A percentile compares a stretch with the other conserved stretches of the same genome.
Evolutionary conservation across 176 grass and related monocot genomes (phyloP).

Genomic region (Coix lacrymajobi): DNA sequence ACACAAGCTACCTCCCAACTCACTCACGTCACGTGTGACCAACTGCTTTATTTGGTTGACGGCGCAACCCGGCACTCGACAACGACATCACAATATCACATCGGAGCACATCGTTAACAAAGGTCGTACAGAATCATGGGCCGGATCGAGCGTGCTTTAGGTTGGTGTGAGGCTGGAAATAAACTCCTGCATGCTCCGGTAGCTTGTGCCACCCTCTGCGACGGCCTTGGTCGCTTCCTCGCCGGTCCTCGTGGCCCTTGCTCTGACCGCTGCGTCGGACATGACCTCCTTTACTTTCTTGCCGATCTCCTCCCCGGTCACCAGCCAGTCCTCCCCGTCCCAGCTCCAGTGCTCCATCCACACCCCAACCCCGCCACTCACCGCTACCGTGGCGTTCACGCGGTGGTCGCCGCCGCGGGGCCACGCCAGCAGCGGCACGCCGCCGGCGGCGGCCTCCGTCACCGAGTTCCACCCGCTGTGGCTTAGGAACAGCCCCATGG

Average conservation of each 20-base stretch:
- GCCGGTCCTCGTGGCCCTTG: neutral
- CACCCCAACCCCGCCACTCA: conserved; percentile 31
- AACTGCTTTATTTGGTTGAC: too few species aligned
- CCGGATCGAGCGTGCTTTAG: neutral
- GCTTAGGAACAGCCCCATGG: conserved; percentile 51
- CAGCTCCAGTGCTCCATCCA: conserved; percentile 65
- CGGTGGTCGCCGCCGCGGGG: conserved; percentile 48
- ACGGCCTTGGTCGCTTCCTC: conserved; percentile 25
- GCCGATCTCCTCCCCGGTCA: conserved; percentile 32
- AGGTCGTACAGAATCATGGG: too few species aligned
- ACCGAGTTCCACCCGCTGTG: conserved; percentile 59
- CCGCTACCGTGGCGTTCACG: conserved; percentile 33
- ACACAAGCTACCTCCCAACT: too few species aligned
- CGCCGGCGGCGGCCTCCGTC: conserved; percentile 22
- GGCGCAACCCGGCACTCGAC: too few species aligned
- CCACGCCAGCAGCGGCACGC: conserved; percentile 62
- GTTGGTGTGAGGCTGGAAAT: conserved; percentile 8
- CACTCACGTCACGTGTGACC: too few species aligned
- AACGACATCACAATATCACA: too few species aligned
- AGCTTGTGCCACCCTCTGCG: conserved; percentile 27
- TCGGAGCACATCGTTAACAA: too few species aligned
- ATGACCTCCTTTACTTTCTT: conserved; percentile 52
- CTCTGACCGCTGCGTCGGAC: conserved; percentile 1
- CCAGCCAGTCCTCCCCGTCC: conserved; percentile 36
- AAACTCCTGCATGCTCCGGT: conserved; percentile 16